Evolutionary conservation across 23 red algal genomes (phyloP), one percentile per base, ranked within the genome.

Genomic region (Cyanidium caldarium): DNA sequence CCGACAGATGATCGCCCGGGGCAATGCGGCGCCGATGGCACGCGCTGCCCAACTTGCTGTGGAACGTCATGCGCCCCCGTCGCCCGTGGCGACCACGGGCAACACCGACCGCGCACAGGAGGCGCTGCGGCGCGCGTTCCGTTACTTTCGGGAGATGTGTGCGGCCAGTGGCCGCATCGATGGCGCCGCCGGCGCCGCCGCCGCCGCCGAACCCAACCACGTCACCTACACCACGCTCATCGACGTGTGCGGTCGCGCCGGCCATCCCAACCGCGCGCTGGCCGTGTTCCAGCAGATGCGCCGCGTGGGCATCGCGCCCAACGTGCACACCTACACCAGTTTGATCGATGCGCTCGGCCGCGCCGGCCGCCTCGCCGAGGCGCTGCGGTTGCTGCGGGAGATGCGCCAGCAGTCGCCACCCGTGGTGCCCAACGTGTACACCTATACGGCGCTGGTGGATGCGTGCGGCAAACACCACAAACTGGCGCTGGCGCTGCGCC

Each of bases 231-330:
- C 65, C 16, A 70, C 80, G 5, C 57, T 94, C n/a, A 94, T 94
- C 26, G 88, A 94, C 68, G 88, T 80, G 3, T 85, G 74, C 31
- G 88, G 80, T 10, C 85, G 85, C 69, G 42, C 75, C 15, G 82
- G 73, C 56, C 44, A 77, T 26, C 51, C 85, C n/a, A 70, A 82
- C 3, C 72, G 81, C 46, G 80, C 88, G 2, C 80, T 82, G 56
- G 71, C 85, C 38, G 71, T 94, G 10, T 94, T 75, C 72, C 38
- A 58, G 1, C 74, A 65, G 19, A 94, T 94, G 88, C 38, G 66
- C n/a, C 56, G 39, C 14, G 38, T 34, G 1, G 68, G 72, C 2
- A 72, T 86, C 42, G 58, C 39, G 41, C 85, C 84, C n/a, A 78
- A 69, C 23, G 46, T 80, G 21, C 68, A 81, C 37, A 82, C 84